These are phyloP conservation scores for Somion occarium DNA, from an alignment of 1,284 basidiomycete species.

Conservation along the genomic window DNA sequence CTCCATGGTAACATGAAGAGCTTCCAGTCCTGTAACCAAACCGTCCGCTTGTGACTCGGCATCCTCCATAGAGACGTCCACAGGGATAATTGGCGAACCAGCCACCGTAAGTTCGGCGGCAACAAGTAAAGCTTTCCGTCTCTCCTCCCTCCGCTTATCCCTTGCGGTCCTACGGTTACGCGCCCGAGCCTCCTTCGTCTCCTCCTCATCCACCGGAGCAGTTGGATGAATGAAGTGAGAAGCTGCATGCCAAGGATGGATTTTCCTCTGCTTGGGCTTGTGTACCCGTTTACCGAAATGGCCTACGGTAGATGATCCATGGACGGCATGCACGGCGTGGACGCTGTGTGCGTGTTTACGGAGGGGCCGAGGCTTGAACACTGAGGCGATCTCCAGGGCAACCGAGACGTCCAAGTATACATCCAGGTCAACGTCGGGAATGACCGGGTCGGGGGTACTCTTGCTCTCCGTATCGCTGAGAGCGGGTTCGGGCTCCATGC, in stretches of 20 bases:
- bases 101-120: background rate
- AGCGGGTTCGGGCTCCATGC: conserved; percentile 45
- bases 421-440: conserved; percentile 1
- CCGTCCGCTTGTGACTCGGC: background rate
- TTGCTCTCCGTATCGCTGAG: conserved; percentile 14
- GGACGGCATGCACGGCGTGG: conserved; percentile 17
- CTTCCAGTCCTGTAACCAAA: conserved; percentile 1
- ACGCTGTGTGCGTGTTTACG: conserved; percentile 36
- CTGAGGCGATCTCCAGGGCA: conserved; percentile 62
- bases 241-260: conserved; percentile 20
- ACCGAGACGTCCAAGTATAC: conserved; percentile 27
- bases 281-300: conserved; percentile 33
- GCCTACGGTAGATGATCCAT: conserved; percentile 32
- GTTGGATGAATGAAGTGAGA: background rate
- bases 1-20: conserved; percentile 1
- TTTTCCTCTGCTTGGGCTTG: conserved; percentile 23
- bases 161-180: conserved; percentile 41
- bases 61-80: background rate
- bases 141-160: conserved; percentile 43
- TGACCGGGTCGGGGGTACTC: conserved; percentile 14
- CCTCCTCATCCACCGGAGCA: conserved; percentile 7
- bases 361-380: conserved; percentile 66
- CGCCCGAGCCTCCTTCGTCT: conserved; percentile 28
- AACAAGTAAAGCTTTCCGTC: conserved; percentile 26
- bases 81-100: background rate